Evolutionary conservation across 306 rosid genomes (phyloP).

Genomic region (Ziziphus jujuba): DNA sequence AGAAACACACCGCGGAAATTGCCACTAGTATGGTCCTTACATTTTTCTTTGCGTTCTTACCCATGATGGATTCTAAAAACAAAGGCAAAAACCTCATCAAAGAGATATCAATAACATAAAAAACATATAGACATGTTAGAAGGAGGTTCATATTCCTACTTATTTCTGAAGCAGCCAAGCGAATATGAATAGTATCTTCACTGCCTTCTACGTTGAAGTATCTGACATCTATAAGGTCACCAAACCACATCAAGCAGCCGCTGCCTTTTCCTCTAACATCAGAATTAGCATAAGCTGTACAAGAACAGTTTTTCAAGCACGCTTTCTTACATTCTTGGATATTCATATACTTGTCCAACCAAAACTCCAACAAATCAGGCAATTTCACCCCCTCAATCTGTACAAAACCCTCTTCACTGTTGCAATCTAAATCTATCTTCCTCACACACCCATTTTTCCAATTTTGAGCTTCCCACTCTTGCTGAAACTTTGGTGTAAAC

Average conservation of each 20-base stretch:
- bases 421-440: conserved; percentile 30
- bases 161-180: too few relatives aligned
- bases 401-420: conserved; percentile 26
- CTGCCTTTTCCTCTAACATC: too few relatives aligned
- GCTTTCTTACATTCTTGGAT: conserved; percentile 34
- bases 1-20: neutral
- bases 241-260: too few relatives aligned
- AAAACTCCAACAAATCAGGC: too few relatives aligned
- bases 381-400: conserved; percentile 19
- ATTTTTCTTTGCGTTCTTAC: neutral
- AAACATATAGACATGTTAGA: neutral
- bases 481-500: conserved; percentile 29
- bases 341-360: conserved; percentile 21
- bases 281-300: conserved; percentile 36
- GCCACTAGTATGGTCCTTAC: neutral
- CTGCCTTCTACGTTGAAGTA: too few relatives aligned
- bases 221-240: too few relatives aligned
- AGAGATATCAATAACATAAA: neutral
- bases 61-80: neutral
- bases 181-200: too few relatives aligned
- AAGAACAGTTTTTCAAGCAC: too few relatives aligned
- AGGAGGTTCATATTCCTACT: too few relatives aligned
- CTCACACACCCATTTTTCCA: conserved; percentile 47
- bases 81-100: too few relatives aligned
- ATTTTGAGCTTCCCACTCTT: conserved; percentile 22